A percentile compares a stretch with the other conserved stretches of the same genome.
These are phyloP conservation scores for Daedaleopsis nitida DNA, from an alignment of 768 basidiomycete genomes.

Conservation along the genomic window DNA sequence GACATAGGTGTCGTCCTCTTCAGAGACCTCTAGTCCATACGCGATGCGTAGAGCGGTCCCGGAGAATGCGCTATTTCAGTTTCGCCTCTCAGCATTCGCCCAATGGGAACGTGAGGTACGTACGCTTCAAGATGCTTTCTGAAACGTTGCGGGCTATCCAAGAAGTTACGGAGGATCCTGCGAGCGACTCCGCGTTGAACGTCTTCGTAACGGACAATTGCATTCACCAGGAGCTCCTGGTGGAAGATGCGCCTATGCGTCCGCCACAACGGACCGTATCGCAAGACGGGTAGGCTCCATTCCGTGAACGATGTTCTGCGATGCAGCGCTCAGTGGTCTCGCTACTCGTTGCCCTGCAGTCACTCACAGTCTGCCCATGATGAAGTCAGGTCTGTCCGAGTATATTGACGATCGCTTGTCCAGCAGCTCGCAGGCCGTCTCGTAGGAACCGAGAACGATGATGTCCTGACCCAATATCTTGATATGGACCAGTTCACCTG, in stretches of 20 bases:
- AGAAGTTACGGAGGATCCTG: neutral
- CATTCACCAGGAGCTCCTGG: neutral
- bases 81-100: neutral
- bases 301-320: neutral
- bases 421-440: slow-evolving; percentile 41
- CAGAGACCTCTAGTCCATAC: neutral
- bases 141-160: neutral
- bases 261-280: slow-evolving; percentile 4
- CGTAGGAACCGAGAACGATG: slow-evolving; percentile 38
- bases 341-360: neutral
- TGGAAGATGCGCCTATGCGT: slow-evolving; percentile 1
- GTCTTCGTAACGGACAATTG: neutral
- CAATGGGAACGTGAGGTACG: neutral
- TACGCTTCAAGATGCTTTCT: neutral
- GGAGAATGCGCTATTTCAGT: neutral
- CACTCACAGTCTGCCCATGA: neutral
- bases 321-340: neutral
- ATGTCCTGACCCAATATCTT: slow-evolving; percentile 22
- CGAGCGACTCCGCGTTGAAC: neutral
- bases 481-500: slow-evolving; percentile 20
- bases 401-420: slow-evolving; percentile 44
- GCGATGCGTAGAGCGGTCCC: neutral
- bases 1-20: neutral
- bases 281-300: neutral
- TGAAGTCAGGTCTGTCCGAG: slow-evolving; percentile 32